Conservation (phyloP, 176 grass and related monocot genomes). For the Saccharum spontaneum region DNA sequence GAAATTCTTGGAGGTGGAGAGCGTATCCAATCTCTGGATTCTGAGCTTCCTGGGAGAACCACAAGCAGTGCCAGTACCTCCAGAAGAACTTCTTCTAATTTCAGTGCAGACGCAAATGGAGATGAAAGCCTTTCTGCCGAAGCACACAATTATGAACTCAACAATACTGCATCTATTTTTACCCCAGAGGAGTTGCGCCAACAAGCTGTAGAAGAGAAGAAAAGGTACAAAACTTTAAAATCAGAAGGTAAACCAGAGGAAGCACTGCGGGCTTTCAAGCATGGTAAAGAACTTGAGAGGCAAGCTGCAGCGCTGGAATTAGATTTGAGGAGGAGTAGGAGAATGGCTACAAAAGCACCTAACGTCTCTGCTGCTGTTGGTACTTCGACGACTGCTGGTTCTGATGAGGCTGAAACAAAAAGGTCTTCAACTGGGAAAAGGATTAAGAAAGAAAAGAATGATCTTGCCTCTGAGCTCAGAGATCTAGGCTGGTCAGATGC, state of each 20-base stretch:
- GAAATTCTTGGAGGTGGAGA: conserved; percentile 64
- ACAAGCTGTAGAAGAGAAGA: conserved; percentile 92
- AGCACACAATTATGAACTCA: conserved; percentile 46
- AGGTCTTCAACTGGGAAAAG: conserved; percentile 50
- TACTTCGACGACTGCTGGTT: conserved; percentile 32
- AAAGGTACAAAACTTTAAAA: conserved; percentile 69
- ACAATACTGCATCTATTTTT: conserved; percentile 48
- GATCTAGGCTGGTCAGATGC: conserved; percentile 93
- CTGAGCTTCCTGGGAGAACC: conserved; percentile 26
- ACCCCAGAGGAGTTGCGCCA: conserved; percentile 80
- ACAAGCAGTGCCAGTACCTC: conserved; percentile 43
- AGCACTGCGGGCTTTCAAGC: conserved; percentile 87
- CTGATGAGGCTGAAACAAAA: conserved; percentile 42
- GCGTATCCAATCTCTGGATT: conserved; percentile 33
- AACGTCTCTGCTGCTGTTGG: conserved; percentile 21
- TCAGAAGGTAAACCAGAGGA: conserved; percentile 87
- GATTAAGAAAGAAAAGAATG: conserved; percentile 63
- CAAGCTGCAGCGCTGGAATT: conserved; percentile 77
- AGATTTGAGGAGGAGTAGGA: conserved; percentile 62
- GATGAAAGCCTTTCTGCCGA: conserved; percentile 47
- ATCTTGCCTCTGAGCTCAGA: conserved; percentile 80
- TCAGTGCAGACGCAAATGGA: conserved; percentile 31
- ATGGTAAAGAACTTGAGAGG: conserved; percentile 84
- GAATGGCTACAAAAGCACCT: conserved; percentile 54
- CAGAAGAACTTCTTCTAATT: conserved; percentile 36